Evolutionary conservation across 768 basidiomycete genomes (phyloP).

Genomic region (Tylopilus felleus): DNA sequence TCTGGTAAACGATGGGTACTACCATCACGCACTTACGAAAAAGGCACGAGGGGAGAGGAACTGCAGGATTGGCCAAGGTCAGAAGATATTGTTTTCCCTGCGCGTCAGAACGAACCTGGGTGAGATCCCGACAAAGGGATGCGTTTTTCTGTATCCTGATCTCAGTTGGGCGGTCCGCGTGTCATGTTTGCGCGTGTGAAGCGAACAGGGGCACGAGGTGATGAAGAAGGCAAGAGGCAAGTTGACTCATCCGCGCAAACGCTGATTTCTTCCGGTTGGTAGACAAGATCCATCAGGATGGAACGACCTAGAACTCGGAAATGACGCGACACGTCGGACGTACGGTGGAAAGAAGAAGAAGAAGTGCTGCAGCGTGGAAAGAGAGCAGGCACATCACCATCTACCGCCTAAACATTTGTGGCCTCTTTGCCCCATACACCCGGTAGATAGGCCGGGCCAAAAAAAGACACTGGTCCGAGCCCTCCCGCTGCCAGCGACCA

Average conservation of each 20-base stretch:
- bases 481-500: too few species aligned
- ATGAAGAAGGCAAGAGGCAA: neutral
- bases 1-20: neutral
- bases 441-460: too few species aligned
- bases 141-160: neutral
- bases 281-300: neutral
- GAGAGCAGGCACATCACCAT: neutral
- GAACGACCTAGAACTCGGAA: neutral
- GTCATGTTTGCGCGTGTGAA: neutral
- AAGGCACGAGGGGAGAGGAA: conserved; percentile 12
- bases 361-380: neutral
- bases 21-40: neutral
- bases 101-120: too few species aligned
- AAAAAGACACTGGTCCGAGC: too few species aligned
- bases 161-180: neutral
- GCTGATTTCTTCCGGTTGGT: neutral
- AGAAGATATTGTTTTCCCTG: neutral
- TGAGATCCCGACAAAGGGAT: too few species aligned
- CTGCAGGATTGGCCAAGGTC: neutral
- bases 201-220: neutral
- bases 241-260: neutral
- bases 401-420: too few species aligned
- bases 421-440: too few species aligned
- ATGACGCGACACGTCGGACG: neutral
- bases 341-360: neutral